Conservation (phyloP, 352 stramenopile genomes). For the Phytophthora boehmeriae region DNA sequence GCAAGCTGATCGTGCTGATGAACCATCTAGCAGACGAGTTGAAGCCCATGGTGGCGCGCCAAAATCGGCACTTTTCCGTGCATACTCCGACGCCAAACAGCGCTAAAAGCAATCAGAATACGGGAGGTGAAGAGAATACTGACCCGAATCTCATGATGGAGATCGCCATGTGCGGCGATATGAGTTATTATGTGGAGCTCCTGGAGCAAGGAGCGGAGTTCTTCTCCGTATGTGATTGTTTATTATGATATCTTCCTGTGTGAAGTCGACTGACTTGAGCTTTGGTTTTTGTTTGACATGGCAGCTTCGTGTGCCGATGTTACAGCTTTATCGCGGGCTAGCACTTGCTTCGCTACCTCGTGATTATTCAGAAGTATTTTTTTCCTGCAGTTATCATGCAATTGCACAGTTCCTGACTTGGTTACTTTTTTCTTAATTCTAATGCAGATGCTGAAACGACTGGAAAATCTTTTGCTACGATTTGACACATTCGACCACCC, state of each 20-base stretch:
- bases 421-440: constrained; percentile 1
- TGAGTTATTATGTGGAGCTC: constrained; percentile 78
- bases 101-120: constrained; percentile 4
- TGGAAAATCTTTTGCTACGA: constrained; percentile 58
- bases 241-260: too few species aligned
- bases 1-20: constrained; percentile 61
- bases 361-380: constrained; percentile 59
- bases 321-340: constrained; percentile 70
- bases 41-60: constrained; percentile 47
- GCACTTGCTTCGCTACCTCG: constrained; percentile 53
- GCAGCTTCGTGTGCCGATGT: constrained; percentile 74
- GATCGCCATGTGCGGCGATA: constrained; percentile 53
- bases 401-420: background rate
- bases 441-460: constrained; percentile 44
- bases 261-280: too few species aligned
- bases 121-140: constrained; percentile 9
- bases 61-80: constrained; percentile 38
- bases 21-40: constrained; percentile 64
- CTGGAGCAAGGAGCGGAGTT: constrained; percentile 79
- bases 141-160: constrained; percentile 42
- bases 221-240: constrained; percentile 70
- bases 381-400: constrained; percentile 2
- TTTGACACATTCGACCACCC: constrained; percentile 75
- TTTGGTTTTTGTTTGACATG: too few species aligned
- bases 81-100: constrained; percentile 22